Percentiles rank a stretch among this genome's conserved stretches.
phyloP scores from a whole-genome alignment of 2,329 filamentous ascomycete species.

The Xylaria sp. region DNA sequence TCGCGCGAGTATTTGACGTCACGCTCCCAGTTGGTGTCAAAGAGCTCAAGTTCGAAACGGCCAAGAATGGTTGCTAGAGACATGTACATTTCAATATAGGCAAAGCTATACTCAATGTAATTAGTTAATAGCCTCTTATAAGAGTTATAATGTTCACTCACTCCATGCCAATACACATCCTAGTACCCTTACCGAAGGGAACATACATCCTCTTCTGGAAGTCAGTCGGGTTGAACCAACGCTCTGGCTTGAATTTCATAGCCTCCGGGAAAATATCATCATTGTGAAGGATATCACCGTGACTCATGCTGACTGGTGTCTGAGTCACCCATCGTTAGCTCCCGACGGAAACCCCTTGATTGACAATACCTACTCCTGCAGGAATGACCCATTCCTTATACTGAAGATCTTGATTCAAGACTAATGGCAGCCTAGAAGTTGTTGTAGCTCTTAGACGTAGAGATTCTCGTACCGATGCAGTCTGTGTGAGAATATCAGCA shows the following conservation, averaged over 20 bases:
- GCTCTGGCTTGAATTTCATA: conserved; percentile 9
- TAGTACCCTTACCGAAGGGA: conserved; percentile 10
- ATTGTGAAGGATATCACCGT: conserved; percentile 6
- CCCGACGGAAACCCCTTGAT: no score
- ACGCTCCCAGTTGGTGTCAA: conserved; percentile 8
- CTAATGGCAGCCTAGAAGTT: conserved; percentile 3
- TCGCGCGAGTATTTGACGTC: conserved; percentile 3
- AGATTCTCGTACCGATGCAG: conserved; percentile 2
- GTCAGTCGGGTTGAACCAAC: conserved; percentile 9
- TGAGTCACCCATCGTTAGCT: not conserved
- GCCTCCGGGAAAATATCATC: conserved; percentile 11
- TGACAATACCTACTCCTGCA: not conserved
- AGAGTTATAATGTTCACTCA: not conserved
- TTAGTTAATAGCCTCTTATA: not conserved
- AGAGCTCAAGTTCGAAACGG: conserved; percentile 6
- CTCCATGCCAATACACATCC: conserved; percentile 13
- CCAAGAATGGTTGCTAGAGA: not conserved
- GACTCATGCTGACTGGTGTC: conserved; percentile 8
- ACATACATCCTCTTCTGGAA: conserved; percentile 11
- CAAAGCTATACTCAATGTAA: not conserved
- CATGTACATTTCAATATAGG: conserved; percentile 10
- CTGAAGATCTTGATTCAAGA: not conserved
- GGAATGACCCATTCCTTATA: conserved; percentile 12
- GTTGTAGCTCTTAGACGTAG: conserved; percentile 3
- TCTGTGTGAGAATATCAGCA: not conserved